Evolutionary conservation across 208 protist species (phyloP).

Genomic region (Leishmania tropica): DNA sequence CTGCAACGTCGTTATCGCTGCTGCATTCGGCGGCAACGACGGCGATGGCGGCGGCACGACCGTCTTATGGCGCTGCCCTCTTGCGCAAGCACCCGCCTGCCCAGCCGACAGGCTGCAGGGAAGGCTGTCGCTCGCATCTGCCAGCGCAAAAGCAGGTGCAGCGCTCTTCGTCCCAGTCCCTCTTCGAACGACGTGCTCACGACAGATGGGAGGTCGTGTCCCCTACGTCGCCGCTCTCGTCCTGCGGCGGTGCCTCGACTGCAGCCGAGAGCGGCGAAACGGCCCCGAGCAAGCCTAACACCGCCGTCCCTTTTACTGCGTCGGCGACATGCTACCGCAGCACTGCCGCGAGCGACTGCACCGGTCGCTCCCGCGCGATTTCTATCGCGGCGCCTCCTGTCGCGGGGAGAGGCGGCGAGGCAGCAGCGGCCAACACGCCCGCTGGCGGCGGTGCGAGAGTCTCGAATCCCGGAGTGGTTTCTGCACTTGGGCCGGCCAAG

Average conservation of each 20-base stretch:
- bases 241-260: background rate
- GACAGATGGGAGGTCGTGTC: background rate
- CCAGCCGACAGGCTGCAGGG: background rate
- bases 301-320: background rate
- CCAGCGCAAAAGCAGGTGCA: background rate
- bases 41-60: constrained; percentile 13
- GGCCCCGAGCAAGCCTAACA: background rate
- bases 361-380: constrained; percentile 14
- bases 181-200: background rate
- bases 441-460: background rate
- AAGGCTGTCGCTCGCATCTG: background rate
- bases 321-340: constrained; percentile 4
- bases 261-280: background rate
- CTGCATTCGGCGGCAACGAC: constrained; percentile 8
- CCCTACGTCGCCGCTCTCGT: background rate
- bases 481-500: background rate
- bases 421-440: background rate
- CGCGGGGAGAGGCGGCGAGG: background rate
- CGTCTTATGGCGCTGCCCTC: constrained; percentile 22
- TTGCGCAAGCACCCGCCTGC: background rate
- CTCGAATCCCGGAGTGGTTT: background rate
- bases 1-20: background rate
- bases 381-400: constrained; percentile 12
- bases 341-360: constrained; percentile 13
- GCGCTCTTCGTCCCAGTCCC: background rate